These are phyloP conservation scores for Emmonsia crescens DNA, from an alignment of 2,329 filamentous ascomycete species.

Conservation along the genomic window DNA sequence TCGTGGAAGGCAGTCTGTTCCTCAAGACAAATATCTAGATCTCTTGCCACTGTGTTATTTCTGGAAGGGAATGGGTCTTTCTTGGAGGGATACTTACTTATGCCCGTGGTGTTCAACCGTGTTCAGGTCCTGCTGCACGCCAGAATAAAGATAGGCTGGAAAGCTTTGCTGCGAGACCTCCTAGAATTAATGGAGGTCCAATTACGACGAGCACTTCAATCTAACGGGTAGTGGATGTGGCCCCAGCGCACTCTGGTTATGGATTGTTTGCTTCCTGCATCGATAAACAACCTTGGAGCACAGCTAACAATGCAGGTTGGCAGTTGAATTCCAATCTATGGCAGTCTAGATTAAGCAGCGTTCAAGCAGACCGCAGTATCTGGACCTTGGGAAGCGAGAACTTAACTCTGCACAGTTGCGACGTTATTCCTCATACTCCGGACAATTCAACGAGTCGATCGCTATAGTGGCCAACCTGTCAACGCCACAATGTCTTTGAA, in stretches of 20 bases:
- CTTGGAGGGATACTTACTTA: neutral
- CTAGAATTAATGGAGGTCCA: neutral
- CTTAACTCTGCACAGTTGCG: neutral
- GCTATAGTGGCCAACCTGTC: neutral
- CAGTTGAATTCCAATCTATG: neutral
- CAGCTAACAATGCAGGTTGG: neutral
- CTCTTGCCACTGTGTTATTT: neutral
- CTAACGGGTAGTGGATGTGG: neutral
- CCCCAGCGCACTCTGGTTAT: neutral
- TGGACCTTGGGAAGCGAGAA: neutral
- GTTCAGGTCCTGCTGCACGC: neutral
- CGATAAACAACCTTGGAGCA: neutral
- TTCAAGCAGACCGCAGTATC: neutral
- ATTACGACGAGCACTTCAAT: neutral
- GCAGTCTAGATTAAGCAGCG: neutral
- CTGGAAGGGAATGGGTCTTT: neutral
- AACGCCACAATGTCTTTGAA: neutral
- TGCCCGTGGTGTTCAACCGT: neutral
- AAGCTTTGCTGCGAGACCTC: neutral
- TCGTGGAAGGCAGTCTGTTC: neutral
- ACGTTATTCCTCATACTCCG: neutral
- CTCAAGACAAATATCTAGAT: neutral
- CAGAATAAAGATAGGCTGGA: neutral
- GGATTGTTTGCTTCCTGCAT: neutral
- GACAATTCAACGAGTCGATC: neutral